Conservation (phyloP, 2,329 filamentous ascomycete genomes). For the Ascochyta clinopodiicola region DNA sequence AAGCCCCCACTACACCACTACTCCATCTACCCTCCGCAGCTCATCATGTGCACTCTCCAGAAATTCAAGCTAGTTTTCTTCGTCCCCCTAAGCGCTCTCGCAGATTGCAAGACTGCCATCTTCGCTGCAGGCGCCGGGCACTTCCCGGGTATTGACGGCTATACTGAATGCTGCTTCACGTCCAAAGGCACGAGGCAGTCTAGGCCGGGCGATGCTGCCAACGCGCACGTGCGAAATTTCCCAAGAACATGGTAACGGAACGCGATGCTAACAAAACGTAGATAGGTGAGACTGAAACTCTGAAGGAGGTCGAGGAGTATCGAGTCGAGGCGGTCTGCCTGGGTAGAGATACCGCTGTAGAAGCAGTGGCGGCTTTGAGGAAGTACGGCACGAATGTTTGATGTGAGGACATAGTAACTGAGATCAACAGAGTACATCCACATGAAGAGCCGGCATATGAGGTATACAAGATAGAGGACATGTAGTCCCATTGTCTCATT, state of each 20-base stretch:
- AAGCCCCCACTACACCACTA: not conserved
- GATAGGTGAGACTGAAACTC: slow-evolving; percentile 63
- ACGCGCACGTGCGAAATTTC: slow-evolving; percentile 56
- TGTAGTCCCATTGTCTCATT: slow-evolving; percentile 31
- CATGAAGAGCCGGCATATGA: slow-evolving; percentile 56
- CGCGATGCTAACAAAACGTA: slow-evolving; percentile 9
- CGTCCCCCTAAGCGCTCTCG: slow-evolving; percentile 48
- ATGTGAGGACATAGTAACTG: not conserved
- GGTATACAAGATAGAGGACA: slow-evolving; percentile 55
- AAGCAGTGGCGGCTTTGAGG: slow-evolving; percentile 70
- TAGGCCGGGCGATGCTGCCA: slow-evolving; percentile 65
- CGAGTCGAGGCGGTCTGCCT: slow-evolving; percentile 69
- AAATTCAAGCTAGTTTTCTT: slow-evolving; percentile 56
- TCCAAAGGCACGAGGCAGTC: slow-evolving; percentile 69
- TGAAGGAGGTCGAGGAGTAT: slow-evolving; percentile 67
- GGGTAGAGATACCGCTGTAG: slow-evolving; percentile 62
- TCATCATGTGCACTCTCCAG: slow-evolving; percentile 18
- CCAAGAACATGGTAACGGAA: not conserved
- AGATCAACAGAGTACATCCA: slow-evolving; percentile 49
- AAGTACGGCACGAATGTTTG: slow-evolving; percentile 50
- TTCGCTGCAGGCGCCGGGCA: slow-evolving; percentile 55
- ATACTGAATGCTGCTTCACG: slow-evolving; percentile 53
- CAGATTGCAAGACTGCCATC: slow-evolving; percentile 52
- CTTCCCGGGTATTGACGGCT: slow-evolving; percentile 51
- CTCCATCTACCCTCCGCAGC: not conserved